Percentiles rank a stretch among this genome's conserved stretches.
phyloP scores from a whole-genome alignment of 2,329 filamentous ascomycete genomes.

The Microdochium nivale region DNA sequence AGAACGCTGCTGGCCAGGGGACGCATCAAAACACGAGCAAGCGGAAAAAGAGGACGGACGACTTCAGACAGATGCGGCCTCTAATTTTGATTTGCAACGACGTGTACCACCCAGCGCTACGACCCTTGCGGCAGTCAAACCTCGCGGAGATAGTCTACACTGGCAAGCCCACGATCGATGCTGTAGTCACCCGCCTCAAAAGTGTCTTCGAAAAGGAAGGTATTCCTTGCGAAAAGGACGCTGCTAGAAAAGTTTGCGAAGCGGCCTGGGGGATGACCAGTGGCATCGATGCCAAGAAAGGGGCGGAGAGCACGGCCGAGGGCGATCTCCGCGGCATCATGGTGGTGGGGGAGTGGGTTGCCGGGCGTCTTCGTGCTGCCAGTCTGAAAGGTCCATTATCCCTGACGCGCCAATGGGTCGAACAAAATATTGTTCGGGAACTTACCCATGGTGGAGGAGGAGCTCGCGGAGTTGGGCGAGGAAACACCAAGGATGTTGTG shows the following conservation, averaged over 20 bases:
- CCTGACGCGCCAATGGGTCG: slow-evolving; percentile 69
- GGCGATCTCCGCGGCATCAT: slow-evolving; percentile 75
- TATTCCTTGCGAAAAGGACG: slow-evolving; percentile 81
- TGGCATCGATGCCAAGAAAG: slow-evolving; percentile 60
- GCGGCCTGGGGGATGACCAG: slow-evolving; percentile 72
- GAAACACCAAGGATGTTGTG: slow-evolving; percentile 66
- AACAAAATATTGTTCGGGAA: slow-evolving; percentile 60
- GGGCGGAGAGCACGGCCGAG: slow-evolving; percentile 58
- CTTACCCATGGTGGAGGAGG: slow-evolving; percentile 63
- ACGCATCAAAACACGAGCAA: slow-evolving; percentile 22
- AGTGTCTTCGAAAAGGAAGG: slow-evolving; percentile 82
- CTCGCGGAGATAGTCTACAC: slow-evolving; percentile 88
- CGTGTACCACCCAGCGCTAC: slow-evolving; percentile 82
- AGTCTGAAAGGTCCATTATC: slow-evolving; percentile 30
- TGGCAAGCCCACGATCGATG: slow-evolving; percentile 78
- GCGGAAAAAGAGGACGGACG: slow-evolving; percentile 70
- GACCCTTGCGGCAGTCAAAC: slow-evolving; percentile 75
- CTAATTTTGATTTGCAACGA: slow-evolving; percentile 96
- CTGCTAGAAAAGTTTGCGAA: slow-evolving; percentile 76
- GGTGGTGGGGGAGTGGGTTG: slow-evolving; percentile 84
- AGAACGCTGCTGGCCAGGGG: slow-evolving; percentile 46
- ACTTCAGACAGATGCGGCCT: slow-evolving; percentile 78
- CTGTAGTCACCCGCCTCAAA: slow-evolving; percentile 75
- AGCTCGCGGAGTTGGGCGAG: slow-evolving; percentile 62
- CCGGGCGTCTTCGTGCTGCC: slow-evolving; percentile 54